phyloP scores from a whole-genome alignment of 1,284 basidiomycete species.

The Mycena citricolor region DNA sequence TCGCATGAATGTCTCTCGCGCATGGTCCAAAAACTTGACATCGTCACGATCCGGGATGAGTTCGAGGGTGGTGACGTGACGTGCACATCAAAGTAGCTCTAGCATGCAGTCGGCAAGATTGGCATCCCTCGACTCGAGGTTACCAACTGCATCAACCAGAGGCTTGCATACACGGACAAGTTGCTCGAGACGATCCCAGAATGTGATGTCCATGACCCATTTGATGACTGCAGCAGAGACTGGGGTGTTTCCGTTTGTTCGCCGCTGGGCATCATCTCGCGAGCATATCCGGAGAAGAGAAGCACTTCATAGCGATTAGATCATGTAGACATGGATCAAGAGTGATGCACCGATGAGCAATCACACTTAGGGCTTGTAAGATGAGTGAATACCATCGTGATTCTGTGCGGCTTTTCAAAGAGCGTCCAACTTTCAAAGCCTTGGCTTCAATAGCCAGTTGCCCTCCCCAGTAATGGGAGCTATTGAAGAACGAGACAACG shows the following conservation, averaged over 20 bases:
- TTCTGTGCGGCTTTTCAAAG: conserved; percentile 10
- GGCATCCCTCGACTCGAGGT: conserved; percentile 2
- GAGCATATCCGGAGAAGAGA: background rate
- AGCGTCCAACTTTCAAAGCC: background rate
- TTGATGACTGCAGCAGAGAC: conserved; percentile 4
- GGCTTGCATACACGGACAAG: conserved; percentile 5
- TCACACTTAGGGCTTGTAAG: conserved; percentile 6
- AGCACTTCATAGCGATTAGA: background rate
- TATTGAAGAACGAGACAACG: conserved; percentile 4
- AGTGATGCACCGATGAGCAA: conserved; percentile 10
- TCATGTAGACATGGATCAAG: background rate
- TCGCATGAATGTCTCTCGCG: conserved; percentile 21
- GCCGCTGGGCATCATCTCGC: conserved; percentile 8
- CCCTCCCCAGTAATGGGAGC: conserved; percentile 13
- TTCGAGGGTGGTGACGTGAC: conserved; percentile 21
- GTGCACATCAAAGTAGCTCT: conserved; percentile 20
- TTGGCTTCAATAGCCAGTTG: conserved; percentile 2
- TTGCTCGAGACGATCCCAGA: conserved; percentile 3
- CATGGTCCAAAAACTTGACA: conserved; percentile 26
- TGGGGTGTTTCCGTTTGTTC: conserved; percentile 1
- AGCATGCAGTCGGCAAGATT: conserved; percentile 20
- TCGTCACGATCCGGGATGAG: conserved; percentile 22
- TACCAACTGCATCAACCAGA: conserved; percentile 18
- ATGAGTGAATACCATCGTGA: conserved; percentile 15
- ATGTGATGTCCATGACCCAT: background rate